A percentile compares a stretch with the other conserved stretches of the same genome.
These are phyloP conservation scores for Jatropha multifida DNA, from an alignment of 441 rosid species.

Conservation along the genomic window DNA sequence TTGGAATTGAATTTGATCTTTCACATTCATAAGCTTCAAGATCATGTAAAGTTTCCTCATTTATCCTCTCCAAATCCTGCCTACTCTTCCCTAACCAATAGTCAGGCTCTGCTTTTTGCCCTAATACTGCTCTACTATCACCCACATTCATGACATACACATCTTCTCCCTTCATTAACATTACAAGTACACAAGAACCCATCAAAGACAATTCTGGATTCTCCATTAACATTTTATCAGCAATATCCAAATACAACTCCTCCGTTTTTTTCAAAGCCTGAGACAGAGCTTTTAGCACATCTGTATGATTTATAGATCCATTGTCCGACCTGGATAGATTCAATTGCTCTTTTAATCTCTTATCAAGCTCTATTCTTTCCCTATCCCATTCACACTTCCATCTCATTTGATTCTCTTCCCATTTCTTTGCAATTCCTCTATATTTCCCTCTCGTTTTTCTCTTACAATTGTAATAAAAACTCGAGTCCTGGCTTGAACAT, in stretches of 20 bases:
- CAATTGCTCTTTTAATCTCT: slow-evolving; percentile 59
- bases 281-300: slow-evolving; percentile 66
- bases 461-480: slow-evolving; percentile 34
- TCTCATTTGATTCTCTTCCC: slow-evolving; percentile 79
- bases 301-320: slow-evolving; percentile 44
- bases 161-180: slow-evolving; percentile 89
- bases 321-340: slow-evolving; percentile 35
- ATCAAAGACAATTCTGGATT: slow-evolving; percentile 83
- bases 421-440: slow-evolving; percentile 50
- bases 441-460: slow-evolving; percentile 34
- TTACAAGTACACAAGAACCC: slow-evolving; percentile 87
- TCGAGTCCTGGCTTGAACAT: slow-evolving; percentile 29
- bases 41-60: slow-evolving; percentile 67
- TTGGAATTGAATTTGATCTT: slow-evolving; percentile 30
- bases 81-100: slow-evolving; percentile 60
- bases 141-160: slow-evolving; percentile 85
- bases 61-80: slow-evolving; percentile 77
- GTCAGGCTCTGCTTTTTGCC: slow-evolving; percentile 58
- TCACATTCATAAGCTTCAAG: slow-evolving; percentile 53
- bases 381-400: slow-evolving; percentile 93
- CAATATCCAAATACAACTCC: slow-evolving; percentile 62
- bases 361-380: slow-evolving; percentile 78
- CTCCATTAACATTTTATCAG: slow-evolving; percentile 74
- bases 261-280: slow-evolving; percentile 69
- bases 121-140: slow-evolving; percentile 80